Percentiles rank a stretch among this genome's conserved stretches.
Evolutionary conservation across 495 filamentous ascomycete genomes (phyloP).

Genomic region (Copromyces sp.): DNA sequence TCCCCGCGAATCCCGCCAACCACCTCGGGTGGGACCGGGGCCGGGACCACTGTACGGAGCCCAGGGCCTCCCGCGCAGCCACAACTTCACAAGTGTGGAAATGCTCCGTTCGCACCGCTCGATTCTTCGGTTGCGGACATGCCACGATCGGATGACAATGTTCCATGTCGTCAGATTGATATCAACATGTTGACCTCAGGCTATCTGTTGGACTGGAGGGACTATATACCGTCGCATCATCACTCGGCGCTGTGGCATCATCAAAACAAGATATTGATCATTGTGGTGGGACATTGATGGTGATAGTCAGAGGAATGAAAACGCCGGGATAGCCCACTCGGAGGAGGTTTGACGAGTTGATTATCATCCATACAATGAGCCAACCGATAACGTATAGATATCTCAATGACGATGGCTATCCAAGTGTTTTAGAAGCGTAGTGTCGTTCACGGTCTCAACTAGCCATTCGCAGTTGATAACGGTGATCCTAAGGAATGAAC

Average conservation of each 20-base stretch:
- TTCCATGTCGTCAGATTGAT: background rate
- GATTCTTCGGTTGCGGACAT: background rate
- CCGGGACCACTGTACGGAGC: background rate
- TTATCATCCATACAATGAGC: no score
- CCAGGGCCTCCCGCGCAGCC: background rate
- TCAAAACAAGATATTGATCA: no score
- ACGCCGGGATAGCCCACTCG: no score
- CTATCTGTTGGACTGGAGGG: no score
- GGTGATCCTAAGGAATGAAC: no score
- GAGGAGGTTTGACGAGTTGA: no score
- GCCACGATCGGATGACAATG: background rate
- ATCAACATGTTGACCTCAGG: no score
- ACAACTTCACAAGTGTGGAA: background rate
- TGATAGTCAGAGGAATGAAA: background rate
- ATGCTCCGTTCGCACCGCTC: background rate
- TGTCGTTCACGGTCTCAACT: background rate
- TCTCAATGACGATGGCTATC: no score
- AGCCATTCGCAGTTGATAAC: no score
- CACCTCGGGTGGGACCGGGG: background rate
- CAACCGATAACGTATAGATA: no score
- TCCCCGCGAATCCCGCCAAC: background rate
- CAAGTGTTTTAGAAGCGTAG: no score
- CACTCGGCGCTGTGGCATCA: background rate
- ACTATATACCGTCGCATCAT: background rate
- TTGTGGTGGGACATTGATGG: background rate